Conservation (phyloP, 345 rosid species). For the Populus simonii region DNA sequence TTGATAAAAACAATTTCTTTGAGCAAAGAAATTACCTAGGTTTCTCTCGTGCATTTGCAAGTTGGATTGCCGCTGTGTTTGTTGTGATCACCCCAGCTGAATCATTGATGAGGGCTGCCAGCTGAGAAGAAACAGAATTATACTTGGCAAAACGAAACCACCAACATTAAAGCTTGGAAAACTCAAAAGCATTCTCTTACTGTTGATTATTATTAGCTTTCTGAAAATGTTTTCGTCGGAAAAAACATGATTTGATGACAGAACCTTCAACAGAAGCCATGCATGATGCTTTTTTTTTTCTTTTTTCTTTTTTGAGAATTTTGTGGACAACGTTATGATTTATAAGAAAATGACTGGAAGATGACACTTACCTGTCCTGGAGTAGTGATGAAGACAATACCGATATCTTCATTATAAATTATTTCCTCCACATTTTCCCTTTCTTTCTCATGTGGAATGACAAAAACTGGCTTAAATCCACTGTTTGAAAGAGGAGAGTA, state of each 20-base stretch:
- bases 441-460: constrained; percentile 91
- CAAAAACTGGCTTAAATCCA: constrained; percentile 65
- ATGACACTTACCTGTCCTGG: constrained; percentile 69
- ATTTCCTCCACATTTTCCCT: constrained; percentile 83
- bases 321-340: not conserved
- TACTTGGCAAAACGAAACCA: too few species aligned
- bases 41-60: constrained; percentile 73
- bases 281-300: not conserved
- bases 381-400: constrained; percentile 76
- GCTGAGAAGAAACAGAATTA: constrained; percentile 37
- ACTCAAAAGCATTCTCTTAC: not conserved
- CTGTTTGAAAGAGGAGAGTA: constrained; percentile 36
- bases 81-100: constrained; percentile 88
- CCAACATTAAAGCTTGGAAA: too few species aligned
- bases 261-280: not conserved
- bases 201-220: not conserved
- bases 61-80: constrained; percentile 86
- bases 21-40: constrained; percentile 46
- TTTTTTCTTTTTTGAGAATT: not conserved
- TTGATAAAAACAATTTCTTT: not conserved
- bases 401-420: constrained; percentile 56
- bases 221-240: not conserved
- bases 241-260: not conserved
- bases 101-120: constrained; percentile 85
- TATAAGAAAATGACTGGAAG: constrained; percentile 3